phyloP scores from a whole-genome alignment of 306 rosid species.

The Prunus mira region DNA sequence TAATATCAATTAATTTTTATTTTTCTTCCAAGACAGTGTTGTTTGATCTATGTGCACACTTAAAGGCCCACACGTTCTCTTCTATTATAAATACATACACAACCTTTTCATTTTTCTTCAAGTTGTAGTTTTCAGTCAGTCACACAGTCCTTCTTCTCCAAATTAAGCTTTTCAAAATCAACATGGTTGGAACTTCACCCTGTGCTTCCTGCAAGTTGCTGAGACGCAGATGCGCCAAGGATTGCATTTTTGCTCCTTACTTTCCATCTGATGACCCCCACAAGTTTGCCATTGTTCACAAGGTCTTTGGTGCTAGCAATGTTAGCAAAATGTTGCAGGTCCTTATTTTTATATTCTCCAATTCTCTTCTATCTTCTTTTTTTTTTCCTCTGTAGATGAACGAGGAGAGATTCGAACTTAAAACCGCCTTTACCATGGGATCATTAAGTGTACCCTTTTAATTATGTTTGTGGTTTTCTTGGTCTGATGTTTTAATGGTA shows the following conservation, averaged over 20 bases:
- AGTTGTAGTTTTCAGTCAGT: not conserved
- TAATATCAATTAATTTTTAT: not conserved
- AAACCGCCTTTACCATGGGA: not conserved
- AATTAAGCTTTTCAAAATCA: not conserved
- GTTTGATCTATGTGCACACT: not conserved
- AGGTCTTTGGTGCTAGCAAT: slow-evolving; percentile 96
- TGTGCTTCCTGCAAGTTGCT: slow-evolving; percentile 96
- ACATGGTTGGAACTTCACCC: slow-evolving; percentile 69
- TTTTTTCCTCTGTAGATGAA: not conserved
- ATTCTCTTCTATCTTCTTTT: not conserved
- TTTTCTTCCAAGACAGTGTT: not conserved
- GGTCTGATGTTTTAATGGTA: not conserved
- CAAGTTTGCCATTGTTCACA: slow-evolving; percentile 88
- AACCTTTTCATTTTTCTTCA: slow-evolving; percentile 15
- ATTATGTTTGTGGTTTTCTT: not conserved
- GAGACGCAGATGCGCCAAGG: slow-evolving; percentile 74
- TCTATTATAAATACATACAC: slow-evolving; percentile 33
- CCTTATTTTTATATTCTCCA: not conserved
- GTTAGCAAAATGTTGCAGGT: slow-evolving; percentile 95
- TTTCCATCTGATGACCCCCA: slow-evolving; percentile 87
- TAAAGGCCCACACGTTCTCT: slow-evolving; percentile 34
- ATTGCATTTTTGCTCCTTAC: slow-evolving; percentile 87
- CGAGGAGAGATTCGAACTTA: not conserved
- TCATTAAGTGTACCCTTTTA: not conserved
- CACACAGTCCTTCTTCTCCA: not conserved